Conservation (phyloP, 768 basidiomycete genomes). For the Mycena albidolilacea region DNA sequence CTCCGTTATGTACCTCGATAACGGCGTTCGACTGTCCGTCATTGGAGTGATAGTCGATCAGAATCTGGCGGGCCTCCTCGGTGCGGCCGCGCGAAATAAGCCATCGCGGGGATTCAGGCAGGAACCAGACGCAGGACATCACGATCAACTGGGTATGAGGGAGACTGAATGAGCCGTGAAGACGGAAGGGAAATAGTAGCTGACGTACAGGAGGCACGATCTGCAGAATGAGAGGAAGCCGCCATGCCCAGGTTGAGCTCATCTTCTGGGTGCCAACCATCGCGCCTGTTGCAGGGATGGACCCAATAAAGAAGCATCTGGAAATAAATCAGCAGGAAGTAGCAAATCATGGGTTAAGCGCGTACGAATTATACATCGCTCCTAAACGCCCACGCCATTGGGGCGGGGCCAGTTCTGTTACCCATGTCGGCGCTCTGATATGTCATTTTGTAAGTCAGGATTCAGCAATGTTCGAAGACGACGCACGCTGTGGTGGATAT, state of each 20-base stretch:
- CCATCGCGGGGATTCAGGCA: conserved; percentile 45
- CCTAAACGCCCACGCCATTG: conserved; percentile 55
- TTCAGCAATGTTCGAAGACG: background rate
- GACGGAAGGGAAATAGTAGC: background rate
- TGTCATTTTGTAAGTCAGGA: background rate
- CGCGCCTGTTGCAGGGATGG: conserved; percentile 44
- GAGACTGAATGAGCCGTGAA: background rate
- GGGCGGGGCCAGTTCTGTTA: conserved; percentile 50
- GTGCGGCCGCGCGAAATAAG: conserved; percentile 50
- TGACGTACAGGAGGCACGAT: conserved; percentile 42
- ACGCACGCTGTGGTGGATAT: conserved; percentile 58
- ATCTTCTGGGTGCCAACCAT: conserved; percentile 61
- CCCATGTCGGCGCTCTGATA: conserved; percentile 61
- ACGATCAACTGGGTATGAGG: conserved; percentile 48
- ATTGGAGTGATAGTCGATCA: conserved; percentile 46
- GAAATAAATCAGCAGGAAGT: background rate
- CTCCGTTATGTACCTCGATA: conserved; percentile 37
- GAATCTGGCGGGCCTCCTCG: conserved; percentile 50
- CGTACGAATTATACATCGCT: conserved; percentile 64
- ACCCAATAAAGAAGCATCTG: conserved; percentile 42
- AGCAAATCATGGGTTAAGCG: conserved; percentile 49
- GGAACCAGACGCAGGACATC: conserved; percentile 58
- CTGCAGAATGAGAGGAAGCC: conserved; percentile 72
- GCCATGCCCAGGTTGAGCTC: conserved; percentile 69
- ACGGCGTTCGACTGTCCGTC: conserved; percentile 44